A percentile compares a stretch with the other conserved stretches of the same genome.
These are phyloP conservation scores for Gleditsia sinensis DNA, from an alignment of 306 rosid genomes.

Conservation along the genomic window DNA sequence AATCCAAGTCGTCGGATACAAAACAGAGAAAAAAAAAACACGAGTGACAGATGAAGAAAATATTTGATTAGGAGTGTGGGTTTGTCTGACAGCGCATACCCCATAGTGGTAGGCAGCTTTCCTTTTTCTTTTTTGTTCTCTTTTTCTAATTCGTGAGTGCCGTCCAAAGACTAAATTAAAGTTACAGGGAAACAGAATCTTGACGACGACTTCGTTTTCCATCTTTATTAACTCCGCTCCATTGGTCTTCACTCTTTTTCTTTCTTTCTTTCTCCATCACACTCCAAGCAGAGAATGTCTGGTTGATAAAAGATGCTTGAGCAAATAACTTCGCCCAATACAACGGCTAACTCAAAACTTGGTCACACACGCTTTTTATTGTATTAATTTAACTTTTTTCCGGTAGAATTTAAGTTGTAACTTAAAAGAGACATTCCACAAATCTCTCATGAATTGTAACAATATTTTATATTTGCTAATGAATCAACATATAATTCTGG, in stretches of 20 bases:
- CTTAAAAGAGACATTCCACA: no score
- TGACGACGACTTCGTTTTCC: constrained; percentile 34
- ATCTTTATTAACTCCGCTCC: constrained; percentile 8
- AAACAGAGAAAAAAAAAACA: constrained; percentile 21
- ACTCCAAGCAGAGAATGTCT: constrained; percentile 6
- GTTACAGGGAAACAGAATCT: constrained; percentile 45
- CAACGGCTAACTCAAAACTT: no score
- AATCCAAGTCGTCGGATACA: constrained; percentile 35
- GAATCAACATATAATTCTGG: no score
- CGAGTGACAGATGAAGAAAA: constrained; percentile 23
- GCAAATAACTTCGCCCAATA: constrained; percentile 12
- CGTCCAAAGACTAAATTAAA: constrained; percentile 44
- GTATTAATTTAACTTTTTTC: no score
- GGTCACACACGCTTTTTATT: no score
- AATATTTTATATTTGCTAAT: no score
- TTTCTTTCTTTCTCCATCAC: constrained; percentile 19
- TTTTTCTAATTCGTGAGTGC: constrained; percentile 54
- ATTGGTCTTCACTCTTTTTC: neutral
- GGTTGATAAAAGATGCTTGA: constrained; percentile 4
- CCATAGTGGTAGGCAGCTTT: constrained; percentile 68
- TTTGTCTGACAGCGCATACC: constrained; percentile 56
- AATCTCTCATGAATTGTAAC: no score
- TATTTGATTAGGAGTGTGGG: constrained; percentile 45
- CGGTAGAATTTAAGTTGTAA: no score
- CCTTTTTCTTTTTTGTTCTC: constrained; percentile 10